phyloP scores from a whole-genome alignment of 2,329 filamentous ascomycete species.

The Trichoderma gracile region DNA sequence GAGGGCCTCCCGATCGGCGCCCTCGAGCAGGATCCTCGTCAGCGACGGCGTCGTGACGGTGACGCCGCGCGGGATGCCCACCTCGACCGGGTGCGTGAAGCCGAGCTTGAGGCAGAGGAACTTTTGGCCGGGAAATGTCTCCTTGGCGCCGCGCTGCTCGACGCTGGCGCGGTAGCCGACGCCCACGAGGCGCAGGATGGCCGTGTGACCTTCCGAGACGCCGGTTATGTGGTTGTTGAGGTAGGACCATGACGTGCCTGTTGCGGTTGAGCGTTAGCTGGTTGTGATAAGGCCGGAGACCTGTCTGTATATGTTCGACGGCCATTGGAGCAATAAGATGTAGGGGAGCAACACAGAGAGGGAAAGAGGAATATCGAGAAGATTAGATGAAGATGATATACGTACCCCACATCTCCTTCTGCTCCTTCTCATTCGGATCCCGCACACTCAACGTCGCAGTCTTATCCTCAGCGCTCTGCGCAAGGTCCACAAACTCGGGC shows the following conservation, averaged over 20 bases:
- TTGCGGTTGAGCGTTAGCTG: too few species aligned
- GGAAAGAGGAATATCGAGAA: neutral
- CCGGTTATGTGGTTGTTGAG: conserved; percentile 88
- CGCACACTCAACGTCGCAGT: conserved; percentile 70
- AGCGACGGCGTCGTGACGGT: conserved; percentile 86
- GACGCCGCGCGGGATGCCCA: conserved; percentile 79
- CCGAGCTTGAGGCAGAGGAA: conserved; percentile 94
- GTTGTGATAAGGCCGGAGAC: too few species aligned
- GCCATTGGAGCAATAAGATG: too few species aligned
- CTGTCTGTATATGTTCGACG: too few species aligned
- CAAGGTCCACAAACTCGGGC: conserved; percentile 74
- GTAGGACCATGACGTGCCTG: conserved; percentile 87
- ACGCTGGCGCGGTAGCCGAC: conserved; percentile 92
- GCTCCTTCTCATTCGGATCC: conserved; percentile 67
- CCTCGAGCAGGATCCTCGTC: conserved; percentile 87
- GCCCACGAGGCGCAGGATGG: conserved; percentile 87
- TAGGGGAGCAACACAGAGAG: neutral
- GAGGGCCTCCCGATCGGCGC: conserved; percentile 79
- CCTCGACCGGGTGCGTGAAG: conserved; percentile 92
- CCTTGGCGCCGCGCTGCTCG: conserved; percentile 72
- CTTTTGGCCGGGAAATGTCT: conserved; percentile 77
- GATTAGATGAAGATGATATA: conserved; percentile 20
- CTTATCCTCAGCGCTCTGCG: conserved; percentile 62
- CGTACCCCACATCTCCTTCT: conserved; percentile 95
- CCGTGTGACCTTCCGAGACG: conserved; percentile 94